Conservation (phyloP, 2,329 filamentous ascomycete species). For the Cadophora malorum region DNA sequence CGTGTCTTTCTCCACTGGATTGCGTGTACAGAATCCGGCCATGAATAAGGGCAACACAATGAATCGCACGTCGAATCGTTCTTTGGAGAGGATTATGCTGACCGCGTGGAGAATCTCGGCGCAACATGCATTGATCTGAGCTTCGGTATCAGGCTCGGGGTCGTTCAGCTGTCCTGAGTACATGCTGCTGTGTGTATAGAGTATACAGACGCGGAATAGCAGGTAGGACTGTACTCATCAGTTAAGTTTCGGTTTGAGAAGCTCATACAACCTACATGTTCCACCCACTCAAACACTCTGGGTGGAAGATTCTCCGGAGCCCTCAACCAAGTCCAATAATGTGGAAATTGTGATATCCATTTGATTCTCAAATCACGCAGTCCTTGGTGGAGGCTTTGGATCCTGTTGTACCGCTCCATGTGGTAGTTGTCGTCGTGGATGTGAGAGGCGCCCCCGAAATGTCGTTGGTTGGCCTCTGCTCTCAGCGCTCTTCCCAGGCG, state of each 20-base stretch:
- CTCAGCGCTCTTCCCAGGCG: slow-evolving; percentile 34
- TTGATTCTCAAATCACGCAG: slow-evolving; percentile 42
- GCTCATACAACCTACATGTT: slow-evolving; percentile 49
- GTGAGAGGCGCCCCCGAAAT: background rate
- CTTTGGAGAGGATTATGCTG: slow-evolving; percentile 48
- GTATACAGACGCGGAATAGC: slow-evolving; percentile 55
- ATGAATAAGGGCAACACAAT: slow-evolving; percentile 61
- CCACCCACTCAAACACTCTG: slow-evolving; percentile 42
- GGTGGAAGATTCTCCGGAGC: slow-evolving; percentile 22
- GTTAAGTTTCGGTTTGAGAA: background rate
- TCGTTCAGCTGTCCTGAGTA: slow-evolving; percentile 55
- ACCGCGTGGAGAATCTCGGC: slow-evolving; percentile 53
- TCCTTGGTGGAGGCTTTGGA: slow-evolving; percentile 47
- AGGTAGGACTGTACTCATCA: slow-evolving; percentile 47
- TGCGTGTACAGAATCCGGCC: slow-evolving; percentile 53
- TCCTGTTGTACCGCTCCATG: slow-evolving; percentile 41
- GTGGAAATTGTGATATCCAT: slow-evolving; percentile 26
- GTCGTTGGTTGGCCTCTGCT: slow-evolving; percentile 24
- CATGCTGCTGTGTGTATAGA: slow-evolving; percentile 61
- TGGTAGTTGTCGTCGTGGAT: slow-evolving; percentile 16
- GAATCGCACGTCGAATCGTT: slow-evolving; percentile 51
- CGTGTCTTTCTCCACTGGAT: slow-evolving; percentile 51
- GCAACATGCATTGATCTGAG: slow-evolving; percentile 53
- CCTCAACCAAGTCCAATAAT: slow-evolving; percentile 21
- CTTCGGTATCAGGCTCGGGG: slow-evolving; percentile 46